phyloP scores from a whole-genome alignment of 108 stramenopile genomes.

The Mayamaea pseudoterrestris region DNA sequence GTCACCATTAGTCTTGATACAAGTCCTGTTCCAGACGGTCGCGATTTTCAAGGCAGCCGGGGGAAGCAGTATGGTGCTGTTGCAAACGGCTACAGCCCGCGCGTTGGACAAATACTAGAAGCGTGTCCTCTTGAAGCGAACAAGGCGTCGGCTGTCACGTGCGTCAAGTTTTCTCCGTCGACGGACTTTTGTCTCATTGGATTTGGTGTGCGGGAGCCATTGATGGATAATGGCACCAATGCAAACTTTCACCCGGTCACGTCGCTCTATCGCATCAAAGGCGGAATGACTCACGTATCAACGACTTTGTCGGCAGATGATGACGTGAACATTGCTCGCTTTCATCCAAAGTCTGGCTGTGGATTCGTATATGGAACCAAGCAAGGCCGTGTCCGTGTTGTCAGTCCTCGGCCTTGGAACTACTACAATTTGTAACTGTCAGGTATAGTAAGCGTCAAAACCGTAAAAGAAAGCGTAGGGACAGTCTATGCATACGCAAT shows the following conservation, averaged over 20 bases:
- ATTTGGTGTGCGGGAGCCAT: slow-evolving; percentile 74
- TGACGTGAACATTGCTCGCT: slow-evolving; percentile 94
- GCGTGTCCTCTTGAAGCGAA: slow-evolving; percentile 68
- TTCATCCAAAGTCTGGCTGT: slow-evolving; percentile 89
- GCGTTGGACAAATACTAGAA: slow-evolving; percentile 58
- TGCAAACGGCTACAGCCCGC: slow-evolving; percentile 37
- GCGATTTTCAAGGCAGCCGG: neutral
- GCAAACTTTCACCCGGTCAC: slow-evolving; percentile 79
- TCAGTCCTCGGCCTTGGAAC: slow-evolving; percentile 74
- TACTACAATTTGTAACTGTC: slow-evolving; percentile 51
- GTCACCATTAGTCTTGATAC: slow-evolving; percentile 67
- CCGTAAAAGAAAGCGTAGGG: too few relatives aligned
- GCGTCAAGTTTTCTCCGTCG: slow-evolving; percentile 87
- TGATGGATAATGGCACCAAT: slow-evolving; percentile 21
- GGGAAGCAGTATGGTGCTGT: slow-evolving; percentile 12
- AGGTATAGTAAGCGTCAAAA: too few relatives aligned
- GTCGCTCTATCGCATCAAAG: slow-evolving; percentile 55
- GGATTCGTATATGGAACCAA: slow-evolving; percentile 97
- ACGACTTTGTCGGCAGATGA: slow-evolving; percentile 74
- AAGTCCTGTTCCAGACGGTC: slow-evolving; percentile 17
- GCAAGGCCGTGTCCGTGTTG: slow-evolving; percentile 79
- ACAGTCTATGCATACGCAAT: too few relatives aligned
- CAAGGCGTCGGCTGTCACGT: slow-evolving; percentile 81
- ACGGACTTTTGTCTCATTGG: slow-evolving; percentile 88
- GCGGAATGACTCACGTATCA: slow-evolving; percentile 61